Conservation (phyloP, 176 grass and related monocot genomes). For the Triticum monococcum region DNA sequence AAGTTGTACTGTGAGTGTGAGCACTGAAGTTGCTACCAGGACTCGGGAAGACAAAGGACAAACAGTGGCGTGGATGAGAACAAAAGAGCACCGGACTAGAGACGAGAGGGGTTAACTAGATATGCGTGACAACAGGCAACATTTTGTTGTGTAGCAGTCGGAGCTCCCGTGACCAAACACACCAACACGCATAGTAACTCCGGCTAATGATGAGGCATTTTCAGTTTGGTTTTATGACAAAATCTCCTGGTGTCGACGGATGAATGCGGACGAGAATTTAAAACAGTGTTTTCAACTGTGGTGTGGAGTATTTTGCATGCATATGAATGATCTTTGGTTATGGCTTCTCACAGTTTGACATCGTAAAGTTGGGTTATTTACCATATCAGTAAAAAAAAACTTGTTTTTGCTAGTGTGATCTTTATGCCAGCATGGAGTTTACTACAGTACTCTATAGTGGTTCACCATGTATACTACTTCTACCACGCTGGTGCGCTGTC, state of each 20-base stretch:
- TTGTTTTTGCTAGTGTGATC: too few species aligned
- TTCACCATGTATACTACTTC: neutral
- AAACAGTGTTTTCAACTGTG: too few species aligned
- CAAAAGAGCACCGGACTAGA: neutral
- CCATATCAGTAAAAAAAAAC: too few species aligned
- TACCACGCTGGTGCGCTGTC: slow-evolving; percentile 1
- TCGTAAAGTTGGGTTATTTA: too few species aligned
- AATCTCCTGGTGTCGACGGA: too few species aligned
- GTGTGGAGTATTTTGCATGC: too few species aligned
- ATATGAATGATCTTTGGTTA: too few species aligned
- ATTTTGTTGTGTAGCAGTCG: neutral
- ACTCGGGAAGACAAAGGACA: neutral
- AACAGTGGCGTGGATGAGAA: neutral
- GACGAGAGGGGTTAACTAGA: neutral
- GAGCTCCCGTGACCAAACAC: neutral
- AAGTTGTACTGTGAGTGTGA: neutral
- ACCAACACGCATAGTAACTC: too few species aligned
- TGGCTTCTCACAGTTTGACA: too few species aligned
- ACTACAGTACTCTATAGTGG: neutral
- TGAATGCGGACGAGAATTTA: too few species aligned
- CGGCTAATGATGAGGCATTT: too few species aligned
- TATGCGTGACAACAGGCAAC: neutral
- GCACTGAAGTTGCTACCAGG: neutral
- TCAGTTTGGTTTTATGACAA: too few species aligned
- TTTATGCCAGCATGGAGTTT: neutral